Base-by-base conservation (phyloP, 345 rosid species). In the Boechera stricta region DNA sequence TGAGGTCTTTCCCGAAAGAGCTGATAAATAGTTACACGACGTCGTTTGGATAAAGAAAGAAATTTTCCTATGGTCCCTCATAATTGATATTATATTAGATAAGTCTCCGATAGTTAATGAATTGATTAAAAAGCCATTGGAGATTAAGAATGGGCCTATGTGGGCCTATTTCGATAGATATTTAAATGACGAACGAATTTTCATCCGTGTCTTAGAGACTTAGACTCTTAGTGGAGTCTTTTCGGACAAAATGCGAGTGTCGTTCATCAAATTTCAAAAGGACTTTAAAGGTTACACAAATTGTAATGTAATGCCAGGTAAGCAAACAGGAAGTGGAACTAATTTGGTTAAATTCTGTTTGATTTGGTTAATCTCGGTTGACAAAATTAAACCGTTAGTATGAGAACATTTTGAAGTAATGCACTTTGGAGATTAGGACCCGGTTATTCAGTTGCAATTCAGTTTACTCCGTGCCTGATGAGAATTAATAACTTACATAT, bases 231-330 rank as follows among this genome's bases (percentile, higher is more conserved):
- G 2, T 13, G 35, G 29, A 7, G 47, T 15, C 32, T 36, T 36
- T 16, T 31, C 33, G 9, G 66, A 58, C 74, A 57, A 42, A 70
- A 31, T 69, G 73, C 11, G 16, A 41, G 8, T 69, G 54, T 12
- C 15, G 15, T 55, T 31, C 28, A 69, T 10, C 45, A 49, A 66
- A 48, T 33, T 2, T 31, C 57, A 39, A 39, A 39, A 44, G 4
- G 67, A 41, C 67, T 24, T 24, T 18, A 39, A 10, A 39, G 4
- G 42, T 39, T 39, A 21, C 24, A 21, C 24, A 21, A 21, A 21
- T 21, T 21, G 24, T 21, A 21, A 21, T 21, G 24, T 21, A 21
- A 21, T 21, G 24, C 24, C 24, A 21, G 24, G 24, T 21, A 21
- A 21, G 1, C 24, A 21, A 21, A 21, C 24, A 21, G 24, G 24